Percentiles rank a stretch among this genome's conserved stretches.
These are phyloP conservation scores for Aspergillus sp. DNA, from an alignment of 2,329 filamentous ascomycete species.

Conservation along the genomic window DNA sequence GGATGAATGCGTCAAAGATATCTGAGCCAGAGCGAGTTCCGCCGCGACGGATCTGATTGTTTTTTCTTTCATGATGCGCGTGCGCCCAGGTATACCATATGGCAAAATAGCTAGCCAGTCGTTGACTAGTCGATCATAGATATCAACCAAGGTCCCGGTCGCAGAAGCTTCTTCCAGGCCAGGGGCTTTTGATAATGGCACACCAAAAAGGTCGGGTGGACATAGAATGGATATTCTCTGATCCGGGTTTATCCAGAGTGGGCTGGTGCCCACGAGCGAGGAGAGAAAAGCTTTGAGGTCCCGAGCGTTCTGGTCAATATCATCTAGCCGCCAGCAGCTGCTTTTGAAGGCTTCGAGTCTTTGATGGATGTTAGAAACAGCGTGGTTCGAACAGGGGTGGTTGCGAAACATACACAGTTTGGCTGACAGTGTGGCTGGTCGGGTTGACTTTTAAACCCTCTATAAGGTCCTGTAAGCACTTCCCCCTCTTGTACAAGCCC, in stretches of 20 bases:
- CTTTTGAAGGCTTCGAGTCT: slow-evolving; percentile 34
- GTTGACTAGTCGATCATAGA: slow-evolving; percentile 38
- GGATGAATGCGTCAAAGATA: slow-evolving; percentile 23
- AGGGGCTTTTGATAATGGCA: slow-evolving; percentile 12
- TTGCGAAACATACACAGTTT: slow-evolving; percentile 30
- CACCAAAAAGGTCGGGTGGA: slow-evolving; percentile 15
- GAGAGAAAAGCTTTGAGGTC: slow-evolving; percentile 30
- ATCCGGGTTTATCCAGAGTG: background rate
- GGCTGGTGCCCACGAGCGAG: background rate
- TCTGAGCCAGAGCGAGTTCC: slow-evolving; percentile 37
- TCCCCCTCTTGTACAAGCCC: background rate
- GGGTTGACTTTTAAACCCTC: slow-evolving; percentile 16
- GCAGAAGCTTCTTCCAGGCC: slow-evolving; percentile 1
- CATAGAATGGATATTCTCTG: slow-evolving; percentile 20
- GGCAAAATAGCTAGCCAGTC: slow-evolving; percentile 38
- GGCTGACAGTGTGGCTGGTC: slow-evolving; percentile 14
- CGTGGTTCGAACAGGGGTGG: background rate
- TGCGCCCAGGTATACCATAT: slow-evolving; percentile 32
- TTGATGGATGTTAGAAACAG: slow-evolving; percentile 8
- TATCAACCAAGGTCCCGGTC: slow-evolving; percentile 19
- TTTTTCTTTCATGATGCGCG: slow-evolving; percentile 41
- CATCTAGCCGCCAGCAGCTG: slow-evolving; percentile 27
- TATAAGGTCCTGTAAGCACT: slow-evolving; percentile 25
- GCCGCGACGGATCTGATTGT: slow-evolving; percentile 35
- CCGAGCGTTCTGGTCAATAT: slow-evolving; percentile 37